Percentiles rank a stretch among this genome's conserved stretches.
Conservation (phyloP, 179 eudicot genomes). For the Heliamphora pulchella region DNA sequence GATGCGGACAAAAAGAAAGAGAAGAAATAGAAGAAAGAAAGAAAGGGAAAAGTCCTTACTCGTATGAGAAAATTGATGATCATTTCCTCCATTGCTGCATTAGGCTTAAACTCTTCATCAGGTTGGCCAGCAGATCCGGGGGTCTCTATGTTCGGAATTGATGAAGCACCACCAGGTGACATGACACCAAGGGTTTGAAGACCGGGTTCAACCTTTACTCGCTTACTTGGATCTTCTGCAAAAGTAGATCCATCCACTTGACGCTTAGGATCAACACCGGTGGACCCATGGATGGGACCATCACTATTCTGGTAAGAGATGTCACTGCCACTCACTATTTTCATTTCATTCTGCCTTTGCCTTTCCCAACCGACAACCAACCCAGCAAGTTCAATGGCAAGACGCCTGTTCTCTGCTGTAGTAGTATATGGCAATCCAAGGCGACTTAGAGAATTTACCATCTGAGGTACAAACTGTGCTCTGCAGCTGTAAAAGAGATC, state of each 20-base stretch:
- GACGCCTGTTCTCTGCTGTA: constrained; percentile 91
- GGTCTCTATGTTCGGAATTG: constrained; percentile 84
- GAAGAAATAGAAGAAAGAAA: not conserved
- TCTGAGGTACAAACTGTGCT: constrained; percentile 99
- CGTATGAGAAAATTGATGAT: constrained; percentile 94
- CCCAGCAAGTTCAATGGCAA: constrained; percentile 99
- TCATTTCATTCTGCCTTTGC: constrained; percentile 90
- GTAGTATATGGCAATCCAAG: constrained; percentile 94
- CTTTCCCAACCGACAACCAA: constrained; percentile 98
- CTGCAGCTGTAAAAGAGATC: constrained; percentile 95
- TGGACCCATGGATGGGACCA: constrained; percentile 36
- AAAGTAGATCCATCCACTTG: constrained; percentile 53
- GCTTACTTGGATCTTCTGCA: constrained; percentile 71
- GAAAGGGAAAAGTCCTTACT: constrained; percentile 32
- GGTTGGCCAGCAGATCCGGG: constrained; percentile 90
- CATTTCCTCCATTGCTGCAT: constrained; percentile 99
- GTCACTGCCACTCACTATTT: constrained; percentile 47
- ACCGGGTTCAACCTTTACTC: constrained; percentile 95
- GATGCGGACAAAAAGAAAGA: no score
- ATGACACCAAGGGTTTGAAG: constrained; percentile 77
- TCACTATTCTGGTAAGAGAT: constrained; percentile 45
- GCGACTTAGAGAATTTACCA: constrained; percentile 98
- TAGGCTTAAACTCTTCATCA: constrained; percentile 97
- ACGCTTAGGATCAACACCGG: constrained; percentile 54
- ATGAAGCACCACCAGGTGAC: constrained; percentile 90